A percentile compares a stretch with the other conserved stretches of the same genome.
phyloP scores from a whole-genome alignment of 176 grass and related monocot species.

The Paspalum vaginatum region DNA sequence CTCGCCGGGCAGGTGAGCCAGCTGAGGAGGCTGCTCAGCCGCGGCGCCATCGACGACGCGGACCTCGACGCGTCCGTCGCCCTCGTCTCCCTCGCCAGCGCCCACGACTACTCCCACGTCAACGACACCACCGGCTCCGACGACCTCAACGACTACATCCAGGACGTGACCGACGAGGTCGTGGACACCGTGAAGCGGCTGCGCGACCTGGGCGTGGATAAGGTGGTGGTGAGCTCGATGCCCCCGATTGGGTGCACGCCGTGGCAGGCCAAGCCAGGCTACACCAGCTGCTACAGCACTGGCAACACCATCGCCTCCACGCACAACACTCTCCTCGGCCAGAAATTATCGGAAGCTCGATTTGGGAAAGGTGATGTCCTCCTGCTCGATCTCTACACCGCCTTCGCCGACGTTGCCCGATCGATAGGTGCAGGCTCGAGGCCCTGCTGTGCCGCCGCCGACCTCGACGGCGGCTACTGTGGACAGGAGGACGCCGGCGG shows the following conservation, averaged over 20 bases:
- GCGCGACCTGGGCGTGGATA: neutral
- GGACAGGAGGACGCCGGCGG: too few relatives aligned
- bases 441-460: too few relatives aligned
- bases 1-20: neutral
- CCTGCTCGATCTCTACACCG: neutral
- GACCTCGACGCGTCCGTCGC: slow-evolving; percentile 1
- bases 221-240: slow-evolving; percentile 9
- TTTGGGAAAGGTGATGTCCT: neutral
- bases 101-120: neutral
- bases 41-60: neutral
- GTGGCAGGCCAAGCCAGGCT: neutral
- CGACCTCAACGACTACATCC: neutral
- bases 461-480: too few relatives aligned
- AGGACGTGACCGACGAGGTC: neutral
- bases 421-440: too few relatives aligned
- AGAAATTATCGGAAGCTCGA: neutral
- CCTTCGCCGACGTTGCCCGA: neutral
- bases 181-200: neutral
- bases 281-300: neutral
- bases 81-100: neutral
- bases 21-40: neutral
- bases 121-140: neutral
- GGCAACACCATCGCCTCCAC: neutral
- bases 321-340: neutral
- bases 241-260: neutral